Evolutionary conservation across 345 rosid genomes (phyloP), one percentile per base, ranked within the genome.

Genomic region (Hibiscus mutabilis): DNA sequence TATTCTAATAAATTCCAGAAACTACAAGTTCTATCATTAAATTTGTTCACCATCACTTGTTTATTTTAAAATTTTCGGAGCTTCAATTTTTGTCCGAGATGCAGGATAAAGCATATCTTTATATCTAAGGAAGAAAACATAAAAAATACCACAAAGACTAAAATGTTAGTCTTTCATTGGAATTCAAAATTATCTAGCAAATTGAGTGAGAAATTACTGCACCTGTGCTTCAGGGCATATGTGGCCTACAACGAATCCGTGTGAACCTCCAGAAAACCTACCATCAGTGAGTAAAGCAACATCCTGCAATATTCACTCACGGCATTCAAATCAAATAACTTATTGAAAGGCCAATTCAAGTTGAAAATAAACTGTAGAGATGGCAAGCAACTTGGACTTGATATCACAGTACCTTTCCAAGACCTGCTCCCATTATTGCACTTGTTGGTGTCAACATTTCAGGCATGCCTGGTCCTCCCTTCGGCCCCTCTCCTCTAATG

Each of bases 391-490:
- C 11, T 2, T n/a, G 70, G 71, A 57, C 56, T 71, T 27, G 53
- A 24, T 59, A 40, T 49, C 56, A 37, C 16, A 27, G 35, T 79
- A 94, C 98, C 98, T 95, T 95, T 59, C 99, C 99, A 73, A 95
- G 98, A 75, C 97, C 98, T 14, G 99, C 99, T 62, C 98, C 99
- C 98, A 92, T 95, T 57, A 95, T 95, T 33, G 91, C 99, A 86
- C 99, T 95, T 46, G 99, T 95, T 40, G 99, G 99, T 22, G 99
- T 89, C 82, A 95, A 84, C 99, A 95, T 95, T 84, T 95, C 99
- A 68, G 97, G 89, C 98, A 95, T 95, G 78, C 99, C 99, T 44
- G 98, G 99, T 51, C 99, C 99, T 35, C 99, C 99, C 74, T 88
- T 92, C 49, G 99, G 99, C 31, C 99, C 99, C 76, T 92, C 99